Evolutionary conservation across 2,329 filamentous ascomycete species (phyloP).

Genomic region (Emergomyces pasteurianus): DNA sequence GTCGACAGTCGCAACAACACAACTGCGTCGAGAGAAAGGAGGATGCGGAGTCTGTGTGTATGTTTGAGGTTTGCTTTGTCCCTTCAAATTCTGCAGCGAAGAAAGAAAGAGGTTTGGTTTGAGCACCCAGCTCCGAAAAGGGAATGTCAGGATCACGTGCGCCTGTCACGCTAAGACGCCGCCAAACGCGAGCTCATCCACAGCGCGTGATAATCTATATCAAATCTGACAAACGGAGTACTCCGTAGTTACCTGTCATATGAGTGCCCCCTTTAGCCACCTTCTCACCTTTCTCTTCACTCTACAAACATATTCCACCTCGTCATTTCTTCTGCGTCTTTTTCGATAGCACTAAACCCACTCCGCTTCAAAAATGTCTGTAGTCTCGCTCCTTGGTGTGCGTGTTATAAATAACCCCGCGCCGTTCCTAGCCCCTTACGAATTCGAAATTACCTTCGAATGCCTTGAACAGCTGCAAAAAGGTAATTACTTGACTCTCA

Average conservation of each 20-base stretch:
- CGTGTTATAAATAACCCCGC: conserved; percentile 96
- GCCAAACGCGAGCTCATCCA: neutral
- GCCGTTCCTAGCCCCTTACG: conserved; percentile 81
- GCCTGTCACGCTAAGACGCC: neutral
- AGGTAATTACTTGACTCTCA: conserved; percentile 41
- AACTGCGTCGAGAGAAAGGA: neutral
- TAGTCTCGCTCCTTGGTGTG: conserved; percentile 90
- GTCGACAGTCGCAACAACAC: neutral
- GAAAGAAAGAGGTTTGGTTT: neutral
- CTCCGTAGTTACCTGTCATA: neutral
- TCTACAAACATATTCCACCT: neutral
- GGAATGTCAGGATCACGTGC: neutral
- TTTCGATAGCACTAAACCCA: neutral
- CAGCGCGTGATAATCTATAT: neutral
- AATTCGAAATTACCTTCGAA: conserved; percentile 98
- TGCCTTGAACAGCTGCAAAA: conserved; percentile 91
- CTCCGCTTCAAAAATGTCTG: conserved; percentile 59
- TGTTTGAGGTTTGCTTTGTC: neutral
- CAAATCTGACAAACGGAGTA: neutral
- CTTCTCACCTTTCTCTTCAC: neutral
- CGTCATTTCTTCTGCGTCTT: neutral
- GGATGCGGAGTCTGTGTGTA: neutral
- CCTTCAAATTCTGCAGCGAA: neutral
- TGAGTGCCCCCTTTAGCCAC: neutral
- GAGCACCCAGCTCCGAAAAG: neutral